A percentile compares a stretch with the other conserved stretches of the same genome.
Evolutionary conservation across 371 early-diverging fungal genomes (phyloP).

Genomic region (Batrachochytrium dendrobatidis): DNA sequence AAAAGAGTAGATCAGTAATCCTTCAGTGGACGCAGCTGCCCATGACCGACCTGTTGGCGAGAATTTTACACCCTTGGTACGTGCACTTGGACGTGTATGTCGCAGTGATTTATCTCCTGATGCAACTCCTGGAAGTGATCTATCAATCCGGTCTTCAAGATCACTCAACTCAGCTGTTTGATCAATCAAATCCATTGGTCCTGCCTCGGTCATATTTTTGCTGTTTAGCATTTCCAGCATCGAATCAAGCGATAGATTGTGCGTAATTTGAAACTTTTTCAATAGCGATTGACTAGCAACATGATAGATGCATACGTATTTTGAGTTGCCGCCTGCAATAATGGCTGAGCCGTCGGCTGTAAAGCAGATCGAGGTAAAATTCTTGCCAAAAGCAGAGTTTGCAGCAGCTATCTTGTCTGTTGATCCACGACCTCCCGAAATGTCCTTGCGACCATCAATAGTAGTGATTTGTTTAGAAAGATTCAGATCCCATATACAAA

Average conservation of each 20-base stretch:
- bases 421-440: conserved; percentile 77
- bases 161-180: conserved; percentile 65
- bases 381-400: conserved; percentile 76
- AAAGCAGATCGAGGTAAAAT: conserved; percentile 87
- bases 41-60: conserved; percentile 89
- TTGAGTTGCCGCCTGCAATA: conserved; percentile 89
- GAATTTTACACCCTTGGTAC: conserved; percentile 79
- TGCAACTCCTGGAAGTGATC: conserved; percentile 78
- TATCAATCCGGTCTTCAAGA: conserved; percentile 74
- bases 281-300: conserved; percentile 64
- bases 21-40: conserved; percentile 96
- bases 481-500: conserved; percentile 81
- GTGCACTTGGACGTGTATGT: conserved; percentile 63
- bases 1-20: conserved; percentile 85
- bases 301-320: conserved; percentile 94
- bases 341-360: conserved; percentile 87
- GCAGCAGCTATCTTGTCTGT: conserved; percentile 72
- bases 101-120: conserved; percentile 78
- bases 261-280: conserved; percentile 82
- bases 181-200: conserved; percentile 74
- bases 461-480: conserved; percentile 50
- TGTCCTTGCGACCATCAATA: conserved; percentile 90
- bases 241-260: conserved; percentile 88
- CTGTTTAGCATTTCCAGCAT: conserved; percentile 82
- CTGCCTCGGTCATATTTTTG: conserved; percentile 91